These are phyloP conservation scores for Phytophthora idaei DNA, from an alignment of 352 stramenopile genomes.

Conservation along the genomic window DNA sequence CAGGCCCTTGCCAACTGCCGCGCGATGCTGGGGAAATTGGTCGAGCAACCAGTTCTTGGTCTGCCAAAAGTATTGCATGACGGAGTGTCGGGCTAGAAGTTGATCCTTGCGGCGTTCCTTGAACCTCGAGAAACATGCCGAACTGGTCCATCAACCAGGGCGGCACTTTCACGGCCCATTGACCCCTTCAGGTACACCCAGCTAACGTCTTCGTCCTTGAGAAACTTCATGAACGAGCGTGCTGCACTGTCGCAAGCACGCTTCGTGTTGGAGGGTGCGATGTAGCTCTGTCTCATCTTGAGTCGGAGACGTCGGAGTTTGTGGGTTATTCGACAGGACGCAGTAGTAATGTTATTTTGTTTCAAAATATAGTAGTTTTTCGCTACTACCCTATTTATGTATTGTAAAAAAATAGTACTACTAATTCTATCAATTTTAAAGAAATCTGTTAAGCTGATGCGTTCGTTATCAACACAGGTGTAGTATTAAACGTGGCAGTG, in stretches of 20 bases:
- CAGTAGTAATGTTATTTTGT: too few species aligned
- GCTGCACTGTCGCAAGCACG: conserved; percentile 1
- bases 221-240: conserved; percentile 5
- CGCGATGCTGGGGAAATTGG: too few species aligned
- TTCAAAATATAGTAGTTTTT: too few species aligned
- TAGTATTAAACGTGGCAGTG: too few species aligned
- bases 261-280: conserved; percentile 26
- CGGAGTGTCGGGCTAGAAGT: background rate
- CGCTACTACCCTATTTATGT: too few species aligned
- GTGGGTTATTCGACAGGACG: conserved; percentile 2
- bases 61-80: too few species aligned
- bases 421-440: too few species aligned
- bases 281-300: conserved; percentile 27
- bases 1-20: too few species aligned
- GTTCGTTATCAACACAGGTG: too few species aligned
- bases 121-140: conserved; percentile 29
- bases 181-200: conserved; percentile 21
- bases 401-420: too few species aligned
- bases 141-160: background rate
- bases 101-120: conserved; percentile 15
- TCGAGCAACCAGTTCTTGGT: too few species aligned
- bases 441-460: too few species aligned
- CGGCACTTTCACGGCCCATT: background rate
- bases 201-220: conserved; percentile 8
- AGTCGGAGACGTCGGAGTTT: conserved; percentile 16